These are phyloP conservation scores for Chaetomidium leptoderma DNA, from an alignment of 495 filamentous ascomycete species.

Conservation along the genomic window DNA sequence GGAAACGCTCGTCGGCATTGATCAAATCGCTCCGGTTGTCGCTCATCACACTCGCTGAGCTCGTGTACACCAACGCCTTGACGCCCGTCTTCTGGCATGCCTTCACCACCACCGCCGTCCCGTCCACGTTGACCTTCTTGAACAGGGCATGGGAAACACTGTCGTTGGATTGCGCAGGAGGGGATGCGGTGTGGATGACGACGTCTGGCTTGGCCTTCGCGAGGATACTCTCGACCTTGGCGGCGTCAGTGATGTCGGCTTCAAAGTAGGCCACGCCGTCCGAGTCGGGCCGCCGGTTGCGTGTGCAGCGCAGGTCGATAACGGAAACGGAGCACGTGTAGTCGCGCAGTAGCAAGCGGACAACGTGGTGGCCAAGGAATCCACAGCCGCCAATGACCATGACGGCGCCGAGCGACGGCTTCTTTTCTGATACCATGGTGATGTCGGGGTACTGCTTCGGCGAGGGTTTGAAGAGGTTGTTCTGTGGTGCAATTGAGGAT, in stretches of 20 bases:
- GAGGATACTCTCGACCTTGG: slow-evolving; percentile 62
- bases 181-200: slow-evolving; percentile 93
- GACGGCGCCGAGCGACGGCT: slow-evolving; percentile 50
- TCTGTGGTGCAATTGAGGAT: not conserved
- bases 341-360: slow-evolving; percentile 53
- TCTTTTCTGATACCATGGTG: slow-evolving; percentile 38
- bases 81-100: slow-evolving; percentile 70
- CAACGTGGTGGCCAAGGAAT: slow-evolving; percentile 68
- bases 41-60: slow-evolving; percentile 80
- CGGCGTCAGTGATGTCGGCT: slow-evolving; percentile 78
- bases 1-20: slow-evolving; percentile 86
- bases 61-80: slow-evolving; percentile 93
- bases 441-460: not conserved
- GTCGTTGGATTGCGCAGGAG: slow-evolving; percentile 48
- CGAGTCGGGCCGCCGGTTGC: slow-evolving; percentile 66
- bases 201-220: slow-evolving; percentile 70
- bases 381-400: slow-evolving; percentile 67
- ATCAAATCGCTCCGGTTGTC: slow-evolving; percentile 76
- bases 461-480: not conserved
- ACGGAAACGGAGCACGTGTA: slow-evolving; percentile 64
- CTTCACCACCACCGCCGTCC: slow-evolving; percentile 73
- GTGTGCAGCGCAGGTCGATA: slow-evolving; percentile 75
- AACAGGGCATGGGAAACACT: slow-evolving; percentile 55
- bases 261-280: slow-evolving; percentile 72
- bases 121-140: slow-evolving; percentile 88